Evolutionary conservation across 352 stramenopile species (phyloP), one percentile per base, ranked within the genome.

Genomic region (Phytophthora tentaculata): DNA sequence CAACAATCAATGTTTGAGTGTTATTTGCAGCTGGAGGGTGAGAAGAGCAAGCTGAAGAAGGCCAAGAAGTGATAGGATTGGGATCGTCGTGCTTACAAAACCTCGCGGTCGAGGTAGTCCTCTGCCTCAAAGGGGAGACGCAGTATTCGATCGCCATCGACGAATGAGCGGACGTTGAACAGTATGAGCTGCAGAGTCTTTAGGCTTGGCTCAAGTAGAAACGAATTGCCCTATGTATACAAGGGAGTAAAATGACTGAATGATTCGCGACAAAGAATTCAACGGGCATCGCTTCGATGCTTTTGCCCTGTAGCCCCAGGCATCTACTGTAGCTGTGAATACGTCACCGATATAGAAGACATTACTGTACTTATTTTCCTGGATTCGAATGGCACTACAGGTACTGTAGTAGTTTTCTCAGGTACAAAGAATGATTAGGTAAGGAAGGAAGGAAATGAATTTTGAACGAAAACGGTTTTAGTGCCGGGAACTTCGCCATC

Each of bases 11-110:
- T 60, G n/a, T 19, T 44, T 61, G 19, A 28, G 41, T 20, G 43
- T n/a, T 48, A 5, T 19, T n/a, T 67, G 47, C 51, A 90, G 81
- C 52, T 92, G 41, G 84, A 92, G 64, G 84, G 84, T 10, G 84
- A 91, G 68, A 88, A 88, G 72, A 88, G 75, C 70, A 92, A 92
- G 67, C 55, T 90, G 66, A 82, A 80, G 67, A 87, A 88, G 72
- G 65, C 63, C 58, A 87, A 82, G 65, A 84, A 86, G 62, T 78
- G 57, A 19, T 44, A 51, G 53, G 47, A 50, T 63, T 54, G 20
- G 28, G 41, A 45, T 41, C 41, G 67, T 67, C 37, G 28, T 67
- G 67, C 51, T 64, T 39, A 63, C 49, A 61, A n/a, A 22, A 7
- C 20, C 37, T 35, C 54, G 47, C 59, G 65, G 52, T 73, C 59